Conservation (phyloP, 2,329 filamentous ascomycete species). For the Xylariaceae sp. region DNA sequence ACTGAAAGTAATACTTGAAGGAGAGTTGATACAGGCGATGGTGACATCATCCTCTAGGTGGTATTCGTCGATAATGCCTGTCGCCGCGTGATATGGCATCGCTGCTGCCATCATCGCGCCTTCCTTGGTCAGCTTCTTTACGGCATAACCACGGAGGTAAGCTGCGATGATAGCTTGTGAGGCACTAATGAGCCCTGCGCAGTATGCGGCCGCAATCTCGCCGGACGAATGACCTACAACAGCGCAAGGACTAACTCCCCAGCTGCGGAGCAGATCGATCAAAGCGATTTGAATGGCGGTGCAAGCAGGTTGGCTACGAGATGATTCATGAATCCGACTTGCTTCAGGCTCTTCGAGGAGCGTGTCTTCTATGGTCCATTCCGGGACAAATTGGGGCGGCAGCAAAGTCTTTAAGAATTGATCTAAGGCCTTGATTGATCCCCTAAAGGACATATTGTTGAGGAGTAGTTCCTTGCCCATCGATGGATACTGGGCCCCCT, state of each 20-base stretch:
- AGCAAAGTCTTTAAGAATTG: slow-evolving; percentile 1
- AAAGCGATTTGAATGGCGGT: slow-evolving; percentile 24
- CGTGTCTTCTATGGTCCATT: slow-evolving; percentile 14
- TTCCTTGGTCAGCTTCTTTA: neutral
- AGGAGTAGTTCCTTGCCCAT: slow-evolving; percentile 30
- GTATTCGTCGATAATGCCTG: neutral
- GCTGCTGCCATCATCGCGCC: slow-evolving; percentile 24
- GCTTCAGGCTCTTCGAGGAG: slow-evolving; percentile 3
- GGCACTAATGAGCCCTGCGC: slow-evolving; percentile 25
- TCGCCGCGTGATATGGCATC: neutral
- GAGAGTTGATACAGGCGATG: slow-evolving; percentile 21
- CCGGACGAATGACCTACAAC: slow-evolving; percentile 30
- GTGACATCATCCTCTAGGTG: neutral
- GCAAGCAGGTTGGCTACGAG: slow-evolving; percentile 18
- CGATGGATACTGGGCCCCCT: slow-evolving; percentile 28
- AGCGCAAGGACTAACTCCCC: slow-evolving; percentile 8
- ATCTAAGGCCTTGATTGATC: slow-evolving; percentile 16
- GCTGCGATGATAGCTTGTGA: slow-evolving; percentile 17
- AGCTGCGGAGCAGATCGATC: slow-evolving; percentile 11
- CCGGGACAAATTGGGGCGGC: neutral
- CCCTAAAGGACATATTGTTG: slow-evolving; percentile 12
- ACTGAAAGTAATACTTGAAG: slow-evolving; percentile 16
- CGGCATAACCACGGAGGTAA: slow-evolving; percentile 19
- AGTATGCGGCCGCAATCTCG: slow-evolving; percentile 41
- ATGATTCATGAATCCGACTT: slow-evolving; percentile 7